Base-by-base conservation (phyloP, 1,284 basidiomycete species). In the Cronartium quercuum region DNA sequence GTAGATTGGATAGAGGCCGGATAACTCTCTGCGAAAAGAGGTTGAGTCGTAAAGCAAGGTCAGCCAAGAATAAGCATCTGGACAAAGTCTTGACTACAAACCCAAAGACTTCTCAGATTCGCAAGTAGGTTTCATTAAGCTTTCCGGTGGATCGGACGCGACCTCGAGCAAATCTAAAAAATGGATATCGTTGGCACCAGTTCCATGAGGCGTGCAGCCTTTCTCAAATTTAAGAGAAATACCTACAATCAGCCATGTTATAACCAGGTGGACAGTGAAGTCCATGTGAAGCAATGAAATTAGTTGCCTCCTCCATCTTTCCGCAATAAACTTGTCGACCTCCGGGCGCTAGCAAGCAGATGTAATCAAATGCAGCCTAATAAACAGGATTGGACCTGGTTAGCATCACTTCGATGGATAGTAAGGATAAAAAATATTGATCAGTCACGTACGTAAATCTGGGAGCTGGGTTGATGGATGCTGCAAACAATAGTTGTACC, bases 391-490 rank as follows among this genome's bases (percentile, higher is more conserved):
- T 47, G 24, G n/a, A 58, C 21, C n/a, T 64, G 34, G 13, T 35
- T 34, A 55, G 18, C 34, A 55, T 37, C 10, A n/a, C 29, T 60
- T 0, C 37, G 1, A 38, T 64, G 10, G 34, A 34, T 2, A 37
- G 35, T 35, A 18, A 37, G 29, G 21, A 3, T 21, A 18, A 1
- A 35, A 7, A 47, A 4, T 51, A 47, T 3, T 34, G 9, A 40
- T 21, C 7, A 58, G 38, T 1, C 12, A 40, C 69, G 40, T 6
- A 66, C 70, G 57, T 92, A 94, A 6, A 94, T 84, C 76, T 89
- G 89, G 5, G 91, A 93, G 76, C 88, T 90, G 1, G 91, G 92
- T 80, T 92, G 92, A 82, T 94, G 92, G 62, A 94, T 91, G 1
- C 89, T 90, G 29, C 90, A 90, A 70, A 94, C 88, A 55, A 95